Percentiles rank a stretch among this genome's conserved stretches.
Evolutionary conservation across 352 stramenopile species (phyloP).

Genomic region (Pythium rhizo-oryzae): DNA sequence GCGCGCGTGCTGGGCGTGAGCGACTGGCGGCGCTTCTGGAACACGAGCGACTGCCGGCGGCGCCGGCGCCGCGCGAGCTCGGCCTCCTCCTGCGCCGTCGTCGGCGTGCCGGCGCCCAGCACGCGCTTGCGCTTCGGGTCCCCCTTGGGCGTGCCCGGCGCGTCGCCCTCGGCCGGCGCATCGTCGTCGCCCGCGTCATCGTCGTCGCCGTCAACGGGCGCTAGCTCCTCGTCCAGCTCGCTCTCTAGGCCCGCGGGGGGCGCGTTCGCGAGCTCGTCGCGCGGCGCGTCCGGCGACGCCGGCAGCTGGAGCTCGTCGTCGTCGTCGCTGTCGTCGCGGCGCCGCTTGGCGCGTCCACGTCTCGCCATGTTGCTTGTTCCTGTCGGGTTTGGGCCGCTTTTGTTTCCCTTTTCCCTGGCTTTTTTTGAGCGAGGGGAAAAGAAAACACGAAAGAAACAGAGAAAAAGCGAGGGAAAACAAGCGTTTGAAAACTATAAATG

Average conservation of each 20-base stretch:
- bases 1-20: conserved; percentile 45
- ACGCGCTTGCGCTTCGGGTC: conserved; percentile 49
- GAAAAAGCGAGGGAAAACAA: conserved; percentile 10
- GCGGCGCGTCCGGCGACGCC: conserved; percentile 36
- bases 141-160: conserved; percentile 15
- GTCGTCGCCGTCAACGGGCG: conserved; percentile 15
- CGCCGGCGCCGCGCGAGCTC: conserved; percentile 67
- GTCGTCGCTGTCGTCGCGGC: conserved; percentile 33
- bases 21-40: conserved; percentile 71
- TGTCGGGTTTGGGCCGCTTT: neutral
- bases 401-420: conserved; percentile 1
- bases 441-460: neutral
- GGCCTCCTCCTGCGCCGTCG: conserved; percentile 58
- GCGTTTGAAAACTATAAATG: conserved; percentile 16
- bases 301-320: conserved; percentile 31
- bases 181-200: conserved; percentile 3
- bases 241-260: conserved; percentile 1
- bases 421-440: conserved; percentile 6
- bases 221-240: conserved; percentile 10
- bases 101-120: conserved; percentile 22
- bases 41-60: conserved; percentile 63
- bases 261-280: conserved; percentile 28
- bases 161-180: neutral
- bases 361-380: conserved; percentile 5
- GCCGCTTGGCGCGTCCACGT: conserved; percentile 20